These are phyloP conservation scores for Colletotrichum graminicola DNA, from an alignment of 2,329 filamentous ascomycete genomes.

Conservation along the genomic window DNA sequence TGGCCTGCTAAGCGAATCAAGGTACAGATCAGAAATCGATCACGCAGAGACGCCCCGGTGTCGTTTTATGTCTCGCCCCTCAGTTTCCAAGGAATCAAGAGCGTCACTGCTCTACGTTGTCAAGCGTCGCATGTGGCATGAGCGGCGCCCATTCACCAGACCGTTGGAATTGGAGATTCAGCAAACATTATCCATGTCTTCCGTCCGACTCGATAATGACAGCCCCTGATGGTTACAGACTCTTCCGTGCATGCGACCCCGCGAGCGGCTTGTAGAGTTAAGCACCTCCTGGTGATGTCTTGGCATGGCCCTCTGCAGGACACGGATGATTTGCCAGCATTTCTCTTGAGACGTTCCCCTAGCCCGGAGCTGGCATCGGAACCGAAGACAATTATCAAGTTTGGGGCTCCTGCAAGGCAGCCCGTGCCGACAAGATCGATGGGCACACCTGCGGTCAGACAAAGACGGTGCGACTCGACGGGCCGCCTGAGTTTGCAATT, in stretches of 20 bases:
- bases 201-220: background rate
- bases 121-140: slow-evolving; percentile 32
- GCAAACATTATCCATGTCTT: background rate
- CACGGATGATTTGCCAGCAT: background rate
- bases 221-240: background rate
- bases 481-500: slow-evolving; percentile 2
- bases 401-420: background rate
- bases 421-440: background rate
- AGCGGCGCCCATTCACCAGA: slow-evolving; percentile 17
- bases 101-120: slow-evolving; percentile 11
- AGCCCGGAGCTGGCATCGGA: slow-evolving; percentile 25
- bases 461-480: slow-evolving; percentile 1
- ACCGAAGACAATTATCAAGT: slow-evolving; percentile 2
- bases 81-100: background rate
- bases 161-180: slow-evolving; percentile 11
- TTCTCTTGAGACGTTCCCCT: no score
- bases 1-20: background rate
- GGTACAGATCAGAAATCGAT: background rate
- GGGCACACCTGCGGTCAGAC: slow-evolving; percentile 12
- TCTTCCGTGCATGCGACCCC: background rate
- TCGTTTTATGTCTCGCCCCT: background rate
- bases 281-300: background rate
- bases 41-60: background rate
- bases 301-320: background rate
- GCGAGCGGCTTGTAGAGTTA: background rate